Evolutionary conservation across 495 filamentous ascomycete genomes (phyloP).

Genomic region (Xylaria longipes): DNA sequence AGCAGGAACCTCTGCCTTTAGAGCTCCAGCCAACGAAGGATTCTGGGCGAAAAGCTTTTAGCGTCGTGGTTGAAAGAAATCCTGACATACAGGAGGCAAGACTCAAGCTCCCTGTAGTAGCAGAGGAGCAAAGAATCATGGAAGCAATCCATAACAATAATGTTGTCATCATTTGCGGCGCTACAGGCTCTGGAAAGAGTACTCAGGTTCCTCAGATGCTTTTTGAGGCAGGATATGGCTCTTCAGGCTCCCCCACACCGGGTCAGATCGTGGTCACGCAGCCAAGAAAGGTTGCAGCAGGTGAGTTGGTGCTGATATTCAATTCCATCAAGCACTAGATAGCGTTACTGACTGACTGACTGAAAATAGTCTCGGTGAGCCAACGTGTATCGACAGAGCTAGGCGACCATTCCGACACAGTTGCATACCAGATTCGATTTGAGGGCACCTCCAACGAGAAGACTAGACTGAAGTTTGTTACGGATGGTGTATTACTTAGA

Average conservation of each 20-base stretch:
- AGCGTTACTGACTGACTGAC: constrained; percentile 79
- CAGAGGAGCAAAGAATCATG: constrained; percentile 98
- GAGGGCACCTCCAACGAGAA: constrained; percentile 82
- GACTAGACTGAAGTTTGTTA: constrained; percentile 99
- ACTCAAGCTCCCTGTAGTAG: constrained; percentile 84
- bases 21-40: constrained; percentile 72
- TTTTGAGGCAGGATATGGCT: constrained; percentile 91
- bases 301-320: background rate
- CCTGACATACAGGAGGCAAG: constrained; percentile 78
- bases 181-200: constrained; percentile 96
- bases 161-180: constrained; percentile 89
- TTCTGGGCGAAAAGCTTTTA: constrained; percentile 73
- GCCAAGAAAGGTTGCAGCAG: constrained; percentile 72
- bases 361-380: constrained; percentile 54
- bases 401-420: constrained; percentile 68
- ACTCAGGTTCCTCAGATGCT: constrained; percentile 97
- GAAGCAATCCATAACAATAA: constrained; percentile 92
- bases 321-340: background rate
- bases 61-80: constrained; percentile 72
- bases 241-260: constrained; percentile 74
- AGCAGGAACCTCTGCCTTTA: constrained; percentile 77
- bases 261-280: constrained; percentile 97
- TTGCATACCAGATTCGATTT: constrained; percentile 95
- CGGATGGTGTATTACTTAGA: constrained; percentile 92
- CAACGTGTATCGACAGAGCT: constrained; percentile 82